These are phyloP conservation scores for Tricholoma furcatifolium DNA, from an alignment of 768 basidiomycete species.

Conservation along the genomic window DNA sequence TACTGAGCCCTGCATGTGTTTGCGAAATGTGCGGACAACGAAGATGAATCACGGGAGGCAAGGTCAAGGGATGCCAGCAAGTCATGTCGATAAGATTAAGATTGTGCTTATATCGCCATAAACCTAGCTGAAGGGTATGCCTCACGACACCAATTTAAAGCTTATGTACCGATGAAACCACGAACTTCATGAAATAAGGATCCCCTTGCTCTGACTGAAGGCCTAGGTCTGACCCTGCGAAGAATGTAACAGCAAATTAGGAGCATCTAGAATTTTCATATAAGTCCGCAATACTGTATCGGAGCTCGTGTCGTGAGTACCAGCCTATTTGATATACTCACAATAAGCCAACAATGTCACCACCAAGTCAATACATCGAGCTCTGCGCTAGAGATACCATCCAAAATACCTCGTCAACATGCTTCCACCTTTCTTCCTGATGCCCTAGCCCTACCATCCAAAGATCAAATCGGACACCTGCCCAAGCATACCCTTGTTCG, in stretches of 20 bases:
- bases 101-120: not conserved
- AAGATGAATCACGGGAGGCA: not conserved
- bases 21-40: constrained; percentile 1
- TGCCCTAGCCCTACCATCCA: constrained; percentile 57
- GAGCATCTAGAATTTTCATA: no score
- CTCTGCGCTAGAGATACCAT: not conserved
- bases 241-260: no score
- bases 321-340: no score
- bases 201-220: no score
- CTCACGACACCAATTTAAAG: no score
- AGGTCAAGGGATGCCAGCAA: not conserved
- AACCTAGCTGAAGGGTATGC: no score
- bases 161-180: no score
- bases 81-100: not conserved
- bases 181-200: no score
- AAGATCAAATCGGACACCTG: constrained; percentile 81
- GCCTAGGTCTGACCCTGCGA: no score
- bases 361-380: not conserved
- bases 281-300: no score
- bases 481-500: constrained; percentile 61
- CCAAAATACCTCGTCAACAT: not conserved
- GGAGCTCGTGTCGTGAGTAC: not conserved
- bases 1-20: not conserved
- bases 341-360: not conserved
- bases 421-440: not conserved